phyloP scores from a whole-genome alignment of 1,139 yeast genomes.

The Maudiozyma humilis region DNA sequence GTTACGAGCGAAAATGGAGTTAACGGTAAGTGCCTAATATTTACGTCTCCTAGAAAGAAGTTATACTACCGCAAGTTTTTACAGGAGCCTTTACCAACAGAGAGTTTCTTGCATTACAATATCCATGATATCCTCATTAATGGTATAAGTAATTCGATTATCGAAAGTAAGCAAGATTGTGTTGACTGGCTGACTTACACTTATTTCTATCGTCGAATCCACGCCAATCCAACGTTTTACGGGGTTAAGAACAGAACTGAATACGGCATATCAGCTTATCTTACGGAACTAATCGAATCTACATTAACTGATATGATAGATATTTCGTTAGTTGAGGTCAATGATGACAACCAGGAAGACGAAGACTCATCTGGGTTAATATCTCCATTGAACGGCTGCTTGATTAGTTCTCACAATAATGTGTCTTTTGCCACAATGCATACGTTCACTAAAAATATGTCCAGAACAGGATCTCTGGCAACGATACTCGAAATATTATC shows the following conservation, averaged over 20 bases:
- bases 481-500: slow-evolving; percentile 56
- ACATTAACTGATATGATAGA: slow-evolving; percentile 57
- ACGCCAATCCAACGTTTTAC: slow-evolving; percentile 80
- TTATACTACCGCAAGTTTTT: slow-evolving; percentile 66
- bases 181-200: slow-evolving; percentile 86
- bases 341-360: slow-evolving; percentile 34
- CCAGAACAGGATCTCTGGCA: slow-evolving; percentile 49
- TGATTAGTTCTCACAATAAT: slow-evolving; percentile 68
- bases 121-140: slow-evolving; percentile 61
- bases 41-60: slow-evolving; percentile 49
- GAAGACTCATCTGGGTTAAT: slow-evolving; percentile 42
- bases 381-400: slow-evolving; percentile 56
- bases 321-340: slow-evolving; percentile 54
- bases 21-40: slow-evolving; percentile 42
- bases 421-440: slow-evolving; percentile 61
- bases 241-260: slow-evolving; percentile 60
- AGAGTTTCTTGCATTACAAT: slow-evolving; percentile 55
- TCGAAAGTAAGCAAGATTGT: slow-evolving; percentile 71
- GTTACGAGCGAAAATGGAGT: slow-evolving; percentile 33
- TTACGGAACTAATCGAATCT: slow-evolving; percentile 78
- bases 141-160: slow-evolving; percentile 61
- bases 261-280: slow-evolving; percentile 64
- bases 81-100: slow-evolving; percentile 71
- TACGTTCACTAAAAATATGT: slow-evolving; percentile 41
- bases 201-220: slow-evolving; percentile 71